These are phyloP conservation scores for Candolleomyces aberdarensis DNA, from an alignment of 768 basidiomycete species.

Conservation along the genomic window DNA sequence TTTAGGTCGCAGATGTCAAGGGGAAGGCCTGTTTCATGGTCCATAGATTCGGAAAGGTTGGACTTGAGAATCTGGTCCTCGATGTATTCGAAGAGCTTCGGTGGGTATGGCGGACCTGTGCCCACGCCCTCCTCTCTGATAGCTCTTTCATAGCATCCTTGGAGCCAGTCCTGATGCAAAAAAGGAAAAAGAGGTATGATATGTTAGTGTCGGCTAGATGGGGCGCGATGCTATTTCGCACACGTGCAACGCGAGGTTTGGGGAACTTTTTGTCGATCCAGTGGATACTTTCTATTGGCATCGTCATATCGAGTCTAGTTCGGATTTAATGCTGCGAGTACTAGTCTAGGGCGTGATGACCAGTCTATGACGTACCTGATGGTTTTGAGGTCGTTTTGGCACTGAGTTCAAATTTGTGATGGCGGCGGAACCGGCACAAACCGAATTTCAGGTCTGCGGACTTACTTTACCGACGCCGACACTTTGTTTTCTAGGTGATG, in stretches of 20 bases:
- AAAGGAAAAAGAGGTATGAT: constrained; percentile 7
- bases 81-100: constrained; percentile 51
- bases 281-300: constrained; percentile 37
- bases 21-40: constrained; percentile 67
- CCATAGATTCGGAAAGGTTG: constrained; percentile 68
- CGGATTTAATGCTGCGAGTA: too few species aligned
- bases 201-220: neutral
- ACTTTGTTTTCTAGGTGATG: too few species aligned
- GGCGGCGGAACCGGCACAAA: too few species aligned
- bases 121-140: constrained; percentile 39
- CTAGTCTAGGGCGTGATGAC: too few species aligned
- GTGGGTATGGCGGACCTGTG: constrained; percentile 44
- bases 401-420: too few species aligned
- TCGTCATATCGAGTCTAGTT: constrained; percentile 21
- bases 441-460: too few species aligned
- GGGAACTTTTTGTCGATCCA: constrained; percentile 59
- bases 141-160: constrained; percentile 69
- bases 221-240: constrained; percentile 21
- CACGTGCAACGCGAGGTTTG: constrained; percentile 62
- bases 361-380: too few species aligned
- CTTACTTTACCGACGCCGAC: too few species aligned
- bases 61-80: constrained; percentile 73
- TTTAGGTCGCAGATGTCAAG: constrained; percentile 32
- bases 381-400: too few species aligned
- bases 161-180: constrained; percentile 64